Percentiles rank a stretch among this genome's conserved stretches.
Conservation (phyloP, 768 basidiomycete species). For the Mycena crocata region DNA sequence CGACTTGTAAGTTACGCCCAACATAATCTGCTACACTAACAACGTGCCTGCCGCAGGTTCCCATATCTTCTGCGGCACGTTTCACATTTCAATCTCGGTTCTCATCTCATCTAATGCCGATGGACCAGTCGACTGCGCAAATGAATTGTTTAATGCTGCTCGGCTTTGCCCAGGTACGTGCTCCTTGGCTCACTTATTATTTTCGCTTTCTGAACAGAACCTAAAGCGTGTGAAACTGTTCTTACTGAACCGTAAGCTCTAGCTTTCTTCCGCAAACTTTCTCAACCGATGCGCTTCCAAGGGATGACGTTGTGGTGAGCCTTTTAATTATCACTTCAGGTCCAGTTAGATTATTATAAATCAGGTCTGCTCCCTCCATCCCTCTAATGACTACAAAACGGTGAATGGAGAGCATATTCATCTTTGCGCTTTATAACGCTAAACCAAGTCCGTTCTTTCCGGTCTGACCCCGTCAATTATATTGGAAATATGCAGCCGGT, state of each 20-base stretch:
- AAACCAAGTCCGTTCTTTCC: constrained; percentile 80
- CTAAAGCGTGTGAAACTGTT: constrained; percentile 81
- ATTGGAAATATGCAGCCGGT: constrained; percentile 87
- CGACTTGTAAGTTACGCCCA: constrained; percentile 39
- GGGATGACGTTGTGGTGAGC: constrained; percentile 75
- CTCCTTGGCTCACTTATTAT: not conserved
- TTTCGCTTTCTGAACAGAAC: not conserved
- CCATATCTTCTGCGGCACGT: constrained; percentile 85
- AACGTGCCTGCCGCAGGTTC: constrained; percentile 62
- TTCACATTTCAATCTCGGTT: constrained; percentile 22
- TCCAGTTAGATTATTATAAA: constrained; percentile 6
- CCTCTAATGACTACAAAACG: constrained; percentile 92
- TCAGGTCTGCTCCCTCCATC: constrained; percentile 85
- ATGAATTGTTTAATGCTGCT: constrained; percentile 81
- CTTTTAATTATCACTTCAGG: not conserved
- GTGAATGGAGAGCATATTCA: constrained; percentile 59
- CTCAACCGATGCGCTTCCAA: constrained; percentile 35
- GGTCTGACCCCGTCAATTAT: constrained; percentile 81
- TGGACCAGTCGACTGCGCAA: constrained; percentile 80
- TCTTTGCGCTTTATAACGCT: constrained; percentile 20
- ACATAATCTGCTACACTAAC: no score
- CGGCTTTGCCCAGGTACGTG: constrained; percentile 80
- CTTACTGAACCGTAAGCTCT: constrained; percentile 78
- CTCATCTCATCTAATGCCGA: constrained; percentile 1
- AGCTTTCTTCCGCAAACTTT: not conserved